These are phyloP conservation scores for Planoprotostelium fungivorum DNA, from an alignment of 78 protist genomes.

Conservation along the genomic window DNA sequence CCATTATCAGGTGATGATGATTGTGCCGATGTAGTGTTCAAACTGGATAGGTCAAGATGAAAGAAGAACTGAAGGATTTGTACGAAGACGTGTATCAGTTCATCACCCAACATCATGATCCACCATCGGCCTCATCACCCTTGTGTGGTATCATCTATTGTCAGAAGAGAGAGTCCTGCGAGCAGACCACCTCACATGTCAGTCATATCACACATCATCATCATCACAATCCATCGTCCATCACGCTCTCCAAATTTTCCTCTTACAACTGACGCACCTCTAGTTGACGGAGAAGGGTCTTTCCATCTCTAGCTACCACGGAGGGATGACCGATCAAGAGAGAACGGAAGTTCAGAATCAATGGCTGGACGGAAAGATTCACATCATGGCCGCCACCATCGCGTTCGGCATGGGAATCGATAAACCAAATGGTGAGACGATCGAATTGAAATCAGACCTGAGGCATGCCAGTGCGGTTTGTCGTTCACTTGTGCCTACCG, in stretches of 20 bases:
- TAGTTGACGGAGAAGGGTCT: not conserved
- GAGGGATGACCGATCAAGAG: constrained; percentile 8
- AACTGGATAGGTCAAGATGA: too few species aligned
- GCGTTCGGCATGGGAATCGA: constrained; percentile 98
- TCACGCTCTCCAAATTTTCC: too few species aligned
- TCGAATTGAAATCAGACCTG: constrained; percentile 46
- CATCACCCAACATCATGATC: not conserved
- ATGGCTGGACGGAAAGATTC: constrained; percentile 44
- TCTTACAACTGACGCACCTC: too few species aligned
- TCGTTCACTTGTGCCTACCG: constrained; percentile 82
- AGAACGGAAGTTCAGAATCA: constrained; percentile 33
- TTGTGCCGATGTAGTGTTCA: too few species aligned
- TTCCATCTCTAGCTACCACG: constrained; percentile 31
- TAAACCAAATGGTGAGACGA: constrained; percentile 84
- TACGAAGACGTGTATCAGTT: not conserved
- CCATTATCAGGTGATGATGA: constrained; percentile 11
- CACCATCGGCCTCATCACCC: too few species aligned
- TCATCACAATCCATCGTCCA: too few species aligned
- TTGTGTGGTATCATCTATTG: constrained; percentile 36
- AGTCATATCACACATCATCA: not conserved
- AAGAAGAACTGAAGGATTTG: not conserved
- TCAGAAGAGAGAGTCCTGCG: constrained; percentile 7
- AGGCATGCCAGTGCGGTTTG: constrained; percentile 69
- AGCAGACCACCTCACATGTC: constrained; percentile 16
- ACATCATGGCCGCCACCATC: constrained; percentile 88